These are phyloP conservation scores for Fusarium piperis DNA, from an alignment of 2,329 filamentous ascomycete genomes.

Conservation along the genomic window DNA sequence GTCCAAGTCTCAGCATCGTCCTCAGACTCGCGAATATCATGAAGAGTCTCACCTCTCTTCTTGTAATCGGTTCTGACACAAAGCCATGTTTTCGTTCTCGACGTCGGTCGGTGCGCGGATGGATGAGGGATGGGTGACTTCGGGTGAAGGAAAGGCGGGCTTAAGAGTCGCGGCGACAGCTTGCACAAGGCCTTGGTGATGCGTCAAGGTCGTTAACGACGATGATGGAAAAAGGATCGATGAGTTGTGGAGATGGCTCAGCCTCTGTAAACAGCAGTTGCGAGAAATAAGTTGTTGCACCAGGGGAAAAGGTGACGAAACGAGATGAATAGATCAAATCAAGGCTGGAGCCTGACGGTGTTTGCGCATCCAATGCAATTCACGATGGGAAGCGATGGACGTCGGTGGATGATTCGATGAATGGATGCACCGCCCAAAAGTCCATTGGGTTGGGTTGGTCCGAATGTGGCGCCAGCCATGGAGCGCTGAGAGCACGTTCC, in stretches of 20 bases:
- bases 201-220: conserved; percentile 1
- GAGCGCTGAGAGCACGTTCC: conserved; percentile 12
- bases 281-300: not conserved
- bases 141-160: conserved; percentile 11
- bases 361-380: conserved; percentile 31
- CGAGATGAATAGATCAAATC: conserved; percentile 10
- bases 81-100: conserved; percentile 69
- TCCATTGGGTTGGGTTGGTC: conserved; percentile 10
- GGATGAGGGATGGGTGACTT: conserved; percentile 9
- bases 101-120: not conserved
- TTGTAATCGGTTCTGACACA: conserved; percentile 87
- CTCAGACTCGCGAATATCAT: not conserved
- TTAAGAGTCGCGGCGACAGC: conserved; percentile 7
- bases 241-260: not conserved
- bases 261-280: not conserved
- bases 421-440: conserved; percentile 2
- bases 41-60: conserved; percentile 77
- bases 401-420: conserved; percentile 40
- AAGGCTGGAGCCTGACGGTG: conserved; percentile 24
- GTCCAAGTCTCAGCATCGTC: conserved; percentile 34
- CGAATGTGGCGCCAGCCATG: conserved; percentile 28
- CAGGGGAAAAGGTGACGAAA: conserved; percentile 1
- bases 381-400: conserved; percentile 22
- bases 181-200: conserved; percentile 1
- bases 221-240: not conserved